Percentiles rank a stretch among this genome's conserved stretches.
Evolutionary conservation across 176 grass and related monocot species (phyloP).

Genomic region (Phoenix dactylifera): DNA sequence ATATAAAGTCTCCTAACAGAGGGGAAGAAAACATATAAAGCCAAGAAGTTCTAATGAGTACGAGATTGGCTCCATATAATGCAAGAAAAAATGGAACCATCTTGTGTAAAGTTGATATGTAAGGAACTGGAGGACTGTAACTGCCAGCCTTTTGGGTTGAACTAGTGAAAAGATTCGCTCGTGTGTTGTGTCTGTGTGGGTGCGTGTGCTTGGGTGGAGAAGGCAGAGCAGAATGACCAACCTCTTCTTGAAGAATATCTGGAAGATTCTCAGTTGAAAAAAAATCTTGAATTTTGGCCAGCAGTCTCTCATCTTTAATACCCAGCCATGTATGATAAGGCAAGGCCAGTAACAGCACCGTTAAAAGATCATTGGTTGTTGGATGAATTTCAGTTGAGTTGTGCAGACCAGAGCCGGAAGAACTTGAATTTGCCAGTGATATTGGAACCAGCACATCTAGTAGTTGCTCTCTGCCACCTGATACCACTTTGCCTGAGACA

Average conservation of each 20-base stretch:
- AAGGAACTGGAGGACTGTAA: too few relatives aligned
- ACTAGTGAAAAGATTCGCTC: too few relatives aligned
- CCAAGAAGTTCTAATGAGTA: too few relatives aligned
- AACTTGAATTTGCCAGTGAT: conserved; percentile 11
- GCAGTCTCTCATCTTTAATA: conserved; percentile 4
- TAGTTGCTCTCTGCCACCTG: conserved; percentile 11
- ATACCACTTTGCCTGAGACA: conserved; percentile 8
- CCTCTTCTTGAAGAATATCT: conserved; percentile 63
- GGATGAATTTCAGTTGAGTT: conserved; percentile 34
- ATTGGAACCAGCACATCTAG: conserved; percentile 51
- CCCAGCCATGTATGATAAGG: conserved; percentile 36
- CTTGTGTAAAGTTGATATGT: too few relatives aligned
- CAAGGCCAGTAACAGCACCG: conserved; percentile 65
- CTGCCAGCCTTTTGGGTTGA: too few relatives aligned
- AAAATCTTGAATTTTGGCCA: conserved; percentile 51
- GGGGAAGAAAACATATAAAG: too few relatives aligned
- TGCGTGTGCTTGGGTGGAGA: too few relatives aligned
- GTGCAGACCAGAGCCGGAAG: conserved; percentile 18
- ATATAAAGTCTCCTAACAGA: too few relatives aligned
- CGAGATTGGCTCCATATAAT: too few relatives aligned
- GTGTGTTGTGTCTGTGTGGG: too few relatives aligned
- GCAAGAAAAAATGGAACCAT: too few relatives aligned
- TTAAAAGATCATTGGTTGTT: conserved; percentile 42
- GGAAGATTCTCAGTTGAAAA: conserved; percentile 49
- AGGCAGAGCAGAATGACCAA: conserved; percentile 11